A percentile compares a stretch with the other conserved stretches of the same genome.
These are phyloP conservation scores for Ormosia semicastrata DNA, from an alignment of 306 rosid genomes.

Conservation along the genomic window DNA sequence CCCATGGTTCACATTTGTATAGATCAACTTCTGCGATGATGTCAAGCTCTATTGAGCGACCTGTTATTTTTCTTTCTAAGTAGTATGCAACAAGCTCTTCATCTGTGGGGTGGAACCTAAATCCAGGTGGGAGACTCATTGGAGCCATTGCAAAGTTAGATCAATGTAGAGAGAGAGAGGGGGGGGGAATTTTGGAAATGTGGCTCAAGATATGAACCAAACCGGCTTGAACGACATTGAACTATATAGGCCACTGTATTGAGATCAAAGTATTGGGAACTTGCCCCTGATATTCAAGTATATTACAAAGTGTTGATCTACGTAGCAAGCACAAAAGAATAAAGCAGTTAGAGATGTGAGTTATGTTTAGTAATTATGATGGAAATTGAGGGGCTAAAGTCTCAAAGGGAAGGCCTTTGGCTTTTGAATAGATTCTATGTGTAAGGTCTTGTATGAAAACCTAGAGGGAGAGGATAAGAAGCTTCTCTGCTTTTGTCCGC, in stretches of 20 bases:
- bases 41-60: constrained; percentile 88
- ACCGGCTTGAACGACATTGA: constrained; percentile 46
- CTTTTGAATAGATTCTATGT: constrained; percentile 75
- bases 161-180: constrained; percentile 9
- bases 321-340: not conserved
- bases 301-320: constrained; percentile 2
- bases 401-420: constrained; percentile 2
- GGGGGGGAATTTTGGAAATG: constrained; percentile 7
- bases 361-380: constrained; percentile 8
- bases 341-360: not conserved
- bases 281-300: constrained; percentile 26
- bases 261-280: not conserved
- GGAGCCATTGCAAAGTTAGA: constrained; percentile 62
- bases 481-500: constrained; percentile 99
- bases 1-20: constrained; percentile 98
- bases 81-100: constrained; percentile 98
- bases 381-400: constrained; percentile 21
- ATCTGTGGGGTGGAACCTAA: constrained; percentile 94
- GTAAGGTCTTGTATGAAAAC: constrained; percentile 67
- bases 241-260: constrained; percentile 75
- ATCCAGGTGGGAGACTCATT: constrained; percentile 97
- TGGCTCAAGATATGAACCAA: constrained; percentile 23
- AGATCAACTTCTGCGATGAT: constrained; percentile 95
- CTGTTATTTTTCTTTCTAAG: constrained; percentile 79
- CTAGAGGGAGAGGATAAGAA: constrained; percentile 74